These are phyloP conservation scores for Backusella liffmaniae DNA, from an alignment of 192 early-diverging fungal genomes.

Conservation along the genomic window DNA sequence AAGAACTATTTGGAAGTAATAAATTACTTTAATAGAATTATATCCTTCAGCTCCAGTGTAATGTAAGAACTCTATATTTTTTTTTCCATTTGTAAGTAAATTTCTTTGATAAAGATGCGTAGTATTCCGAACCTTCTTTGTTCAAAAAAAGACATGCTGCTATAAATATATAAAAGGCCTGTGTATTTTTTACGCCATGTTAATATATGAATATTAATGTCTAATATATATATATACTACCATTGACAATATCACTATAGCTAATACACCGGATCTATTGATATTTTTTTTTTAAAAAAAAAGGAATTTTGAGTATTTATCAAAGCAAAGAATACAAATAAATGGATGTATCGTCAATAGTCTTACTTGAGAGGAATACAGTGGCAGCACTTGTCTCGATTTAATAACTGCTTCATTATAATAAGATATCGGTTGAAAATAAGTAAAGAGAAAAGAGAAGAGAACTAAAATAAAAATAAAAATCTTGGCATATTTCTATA, in stretches of 20 bases:
- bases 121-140: neutral
- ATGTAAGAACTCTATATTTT: neutral
- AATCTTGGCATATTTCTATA: neutral
- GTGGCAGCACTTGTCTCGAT: neutral
- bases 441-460: neutral
- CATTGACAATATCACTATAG: neutral
- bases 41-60: neutral
- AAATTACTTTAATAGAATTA: neutral
- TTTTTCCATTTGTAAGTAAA: neutral
- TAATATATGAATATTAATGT: neutral
- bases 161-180: neutral
- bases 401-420: neutral
- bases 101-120: neutral
- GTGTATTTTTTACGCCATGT: neutral
- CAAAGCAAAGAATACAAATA: neutral
- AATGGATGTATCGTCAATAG: neutral
- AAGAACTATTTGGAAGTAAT: neutral
- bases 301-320: neutral
- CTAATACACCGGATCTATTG: neutral
- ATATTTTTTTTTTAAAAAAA: neutral
- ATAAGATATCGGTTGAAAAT: neutral
- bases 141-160: slow-evolving; percentile 1
- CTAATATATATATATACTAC: neutral
- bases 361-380: neutral
- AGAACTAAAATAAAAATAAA: neutral